Percentiles rank a stretch among this genome's conserved stretches.
Conservation (phyloP, 2,329 filamentous ascomycete genomes). For the Blastomyces parvus region DNA sequence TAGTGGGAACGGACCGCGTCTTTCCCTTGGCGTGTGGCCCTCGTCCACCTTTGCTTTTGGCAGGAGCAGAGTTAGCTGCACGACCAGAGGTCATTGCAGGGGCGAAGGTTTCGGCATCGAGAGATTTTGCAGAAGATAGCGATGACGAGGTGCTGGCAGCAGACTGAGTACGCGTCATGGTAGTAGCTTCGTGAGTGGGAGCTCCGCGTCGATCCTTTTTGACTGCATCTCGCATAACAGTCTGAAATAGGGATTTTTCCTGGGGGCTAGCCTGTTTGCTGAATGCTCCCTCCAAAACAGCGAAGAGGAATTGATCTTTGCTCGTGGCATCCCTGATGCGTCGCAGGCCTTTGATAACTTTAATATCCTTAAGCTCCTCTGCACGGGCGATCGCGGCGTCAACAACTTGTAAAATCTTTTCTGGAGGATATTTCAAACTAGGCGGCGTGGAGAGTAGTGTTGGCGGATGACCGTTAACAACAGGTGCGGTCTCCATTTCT, state of each 20-base stretch:
- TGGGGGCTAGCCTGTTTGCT: conserved; percentile 21
- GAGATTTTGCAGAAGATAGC: conserved; percentile 33
- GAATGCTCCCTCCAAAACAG: conserved; percentile 24
- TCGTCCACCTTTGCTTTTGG: conserved; percentile 22
- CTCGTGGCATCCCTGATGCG: conserved; percentile 22
- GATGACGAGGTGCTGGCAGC: conserved; percentile 27
- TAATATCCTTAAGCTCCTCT: conserved; percentile 22
- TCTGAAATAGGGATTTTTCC: conserved; percentile 24
- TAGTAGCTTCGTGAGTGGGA: conserved; percentile 11
- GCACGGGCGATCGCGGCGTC: conserved; percentile 23
- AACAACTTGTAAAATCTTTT: conserved; percentile 23
- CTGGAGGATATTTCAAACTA: conserved; percentile 21
- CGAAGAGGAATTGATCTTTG: conserved; percentile 26
- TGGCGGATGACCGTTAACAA: conserved; percentile 13
- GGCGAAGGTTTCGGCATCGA: conserved; percentile 27
- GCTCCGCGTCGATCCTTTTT: conserved; percentile 17
- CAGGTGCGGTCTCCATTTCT: conserved; percentile 15
- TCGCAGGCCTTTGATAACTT: conserved; percentile 24
- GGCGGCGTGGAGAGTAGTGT: conserved; percentile 16
- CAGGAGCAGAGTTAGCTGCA: conserved; percentile 14
- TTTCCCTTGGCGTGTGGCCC: conserved; percentile 17
- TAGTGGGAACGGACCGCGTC: conserved; percentile 6
- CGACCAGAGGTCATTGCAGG: conserved; percentile 18
- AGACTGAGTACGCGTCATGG: conserved; percentile 19
- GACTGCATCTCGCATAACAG: conserved; percentile 24